phyloP scores from a whole-genome alignment of 2,329 filamentous ascomycete species.

The Exophiala alcalophila region DNA sequence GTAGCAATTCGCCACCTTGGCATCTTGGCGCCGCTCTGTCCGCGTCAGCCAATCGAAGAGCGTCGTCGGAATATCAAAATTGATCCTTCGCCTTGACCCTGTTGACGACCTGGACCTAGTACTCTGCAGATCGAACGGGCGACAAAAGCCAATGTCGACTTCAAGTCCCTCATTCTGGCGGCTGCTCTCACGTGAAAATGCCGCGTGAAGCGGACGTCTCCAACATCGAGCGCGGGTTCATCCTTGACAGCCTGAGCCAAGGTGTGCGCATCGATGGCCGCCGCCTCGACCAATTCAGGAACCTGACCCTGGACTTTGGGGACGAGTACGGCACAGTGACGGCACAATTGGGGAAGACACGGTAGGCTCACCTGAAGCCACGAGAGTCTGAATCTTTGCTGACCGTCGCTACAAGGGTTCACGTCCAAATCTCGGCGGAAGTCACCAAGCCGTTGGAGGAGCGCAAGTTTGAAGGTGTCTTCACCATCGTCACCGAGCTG shows the following conservation, averaged over 20 bases:
- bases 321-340: conserved; percentile 89
- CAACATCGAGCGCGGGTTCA: conserved; percentile 81
- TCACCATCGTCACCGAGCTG: conserved; percentile 87
- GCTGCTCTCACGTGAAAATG: conserved; percentile 53
- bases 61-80: neutral
- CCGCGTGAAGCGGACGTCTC: conserved; percentile 90
- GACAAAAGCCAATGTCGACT: no score
- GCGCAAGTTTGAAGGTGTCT: conserved; percentile 91
- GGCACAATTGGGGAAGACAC: conserved; percentile 84
- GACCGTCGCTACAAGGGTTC: conserved; percentile 55
- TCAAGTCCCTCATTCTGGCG: neutral
- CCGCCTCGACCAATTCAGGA: conserved; percentile 73
- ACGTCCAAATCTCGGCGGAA: conserved; percentile 83
- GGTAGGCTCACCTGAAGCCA: conserved; percentile 50
- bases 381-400: conserved; percentile 5
- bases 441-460: conserved; percentile 81
- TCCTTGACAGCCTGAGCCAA: conserved; percentile 76
- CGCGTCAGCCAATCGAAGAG: neutral
- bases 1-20: no score
- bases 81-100: neutral
- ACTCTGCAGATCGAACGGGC: no score
- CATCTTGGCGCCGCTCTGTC: conserved; percentile 2
- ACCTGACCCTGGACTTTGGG: conserved; percentile 75
- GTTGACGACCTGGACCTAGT: neutral
- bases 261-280: conserved; percentile 82